Evolutionary conservation across 2,329 filamentous ascomycete genomes (phyloP).

Genomic region (Cercospora sojina): DNA sequence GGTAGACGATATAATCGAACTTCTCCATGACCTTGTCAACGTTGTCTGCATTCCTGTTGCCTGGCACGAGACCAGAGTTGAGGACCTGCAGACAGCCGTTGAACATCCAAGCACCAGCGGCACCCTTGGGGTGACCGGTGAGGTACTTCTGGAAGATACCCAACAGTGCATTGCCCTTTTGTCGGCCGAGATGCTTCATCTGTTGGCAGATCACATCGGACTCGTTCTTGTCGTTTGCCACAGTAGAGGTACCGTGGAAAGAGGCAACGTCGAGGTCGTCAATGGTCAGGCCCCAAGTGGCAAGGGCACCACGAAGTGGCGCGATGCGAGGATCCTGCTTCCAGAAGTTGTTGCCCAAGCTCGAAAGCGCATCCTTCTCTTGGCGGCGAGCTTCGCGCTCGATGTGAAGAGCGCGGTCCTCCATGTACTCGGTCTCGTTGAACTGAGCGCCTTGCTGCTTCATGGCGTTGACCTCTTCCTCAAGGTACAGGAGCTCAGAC

Average conservation of each 20-base stretch:
- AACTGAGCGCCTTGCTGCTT: slow-evolving; percentile 73
- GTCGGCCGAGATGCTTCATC: slow-evolving; percentile 87
- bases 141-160: slow-evolving; percentile 99
- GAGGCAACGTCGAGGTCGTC: slow-evolving; percentile 94
- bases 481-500: slow-evolving; percentile 86
- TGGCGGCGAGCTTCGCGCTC: slow-evolving; percentile 84
- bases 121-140: slow-evolving; percentile 98
- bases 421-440: slow-evolving; percentile 78
- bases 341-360: slow-evolving; percentile 98
- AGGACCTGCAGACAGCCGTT: slow-evolving; percentile 96
- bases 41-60: slow-evolving; percentile 97
- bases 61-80: slow-evolving; percentile 89
- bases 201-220: slow-evolving; percentile 97
- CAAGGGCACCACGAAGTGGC: slow-evolving; percentile 90
- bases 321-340: slow-evolving; percentile 91
- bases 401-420: slow-evolving; percentile 82
- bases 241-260: slow-evolving; percentile 98
- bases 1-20: slow-evolving; percentile 97
- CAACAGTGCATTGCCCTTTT: slow-evolving; percentile 92
- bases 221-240: slow-evolving; percentile 99
- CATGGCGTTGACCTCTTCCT: slow-evolving; percentile 89
- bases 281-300: slow-evolving; percentile 96
- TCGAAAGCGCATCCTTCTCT: slow-evolving; percentile 87
- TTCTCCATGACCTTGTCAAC: slow-evolving; percentile 95
- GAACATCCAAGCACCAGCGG: slow-evolving; percentile 99